Evolutionary conservation across 495 filamentous ascomycete species (phyloP).

Genomic region (Xylaria nigripes): DNA sequence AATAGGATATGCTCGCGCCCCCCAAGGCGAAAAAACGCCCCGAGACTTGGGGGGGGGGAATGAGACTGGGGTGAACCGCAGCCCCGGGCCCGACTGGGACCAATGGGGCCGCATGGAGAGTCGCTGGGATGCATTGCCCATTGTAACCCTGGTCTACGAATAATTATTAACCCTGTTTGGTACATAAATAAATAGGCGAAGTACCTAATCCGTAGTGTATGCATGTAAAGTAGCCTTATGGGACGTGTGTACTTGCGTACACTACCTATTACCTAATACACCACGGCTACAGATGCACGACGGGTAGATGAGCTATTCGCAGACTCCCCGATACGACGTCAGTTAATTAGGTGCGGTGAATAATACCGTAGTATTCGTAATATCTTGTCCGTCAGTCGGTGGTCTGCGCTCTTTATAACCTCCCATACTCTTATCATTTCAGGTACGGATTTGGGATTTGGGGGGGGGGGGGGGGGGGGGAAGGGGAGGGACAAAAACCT

Average conservation of each 20-base stretch:
- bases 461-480: no score
- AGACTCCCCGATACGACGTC: constrained; percentile 6
- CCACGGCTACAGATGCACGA: constrained; percentile 4
- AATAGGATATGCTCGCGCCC: background rate
- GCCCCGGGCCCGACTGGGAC: constrained; percentile 1
- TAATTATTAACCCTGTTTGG: background rate
- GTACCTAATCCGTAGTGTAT: no score
- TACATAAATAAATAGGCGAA: background rate
- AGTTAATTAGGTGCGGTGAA: background rate
- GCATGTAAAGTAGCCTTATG: no score
- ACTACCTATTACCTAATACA: no score
- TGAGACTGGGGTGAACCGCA: constrained; percentile 10
- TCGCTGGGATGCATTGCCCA: background rate
- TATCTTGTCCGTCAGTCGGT: no score
- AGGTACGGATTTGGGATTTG: no score
- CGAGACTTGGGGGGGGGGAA: constrained; percentile 5
- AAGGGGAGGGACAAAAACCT: no score
- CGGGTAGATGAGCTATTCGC: no score
- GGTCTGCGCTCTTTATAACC: no score
- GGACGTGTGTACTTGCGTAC: no score
- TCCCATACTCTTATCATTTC: no score
- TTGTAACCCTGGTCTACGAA: background rate
- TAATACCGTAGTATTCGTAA: no score
- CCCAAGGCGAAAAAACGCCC: constrained; percentile 2
- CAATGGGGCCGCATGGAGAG: background rate